phyloP scores from a whole-genome alignment of 768 basidiomycete species.

The Suillus occidentalis region DNA sequence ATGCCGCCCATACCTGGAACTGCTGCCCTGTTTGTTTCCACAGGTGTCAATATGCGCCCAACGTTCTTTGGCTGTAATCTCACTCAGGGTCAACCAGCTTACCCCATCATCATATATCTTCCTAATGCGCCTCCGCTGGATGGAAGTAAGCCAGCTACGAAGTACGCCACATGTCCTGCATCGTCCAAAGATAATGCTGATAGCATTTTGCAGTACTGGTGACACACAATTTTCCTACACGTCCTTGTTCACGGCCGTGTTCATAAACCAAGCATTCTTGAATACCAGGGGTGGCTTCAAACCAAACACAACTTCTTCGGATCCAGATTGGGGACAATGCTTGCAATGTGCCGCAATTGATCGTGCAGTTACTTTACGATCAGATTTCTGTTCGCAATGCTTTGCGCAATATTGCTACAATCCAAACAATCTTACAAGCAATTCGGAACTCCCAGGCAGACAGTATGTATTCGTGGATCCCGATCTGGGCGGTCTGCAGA shows the following conservation, averaged over 20 bases:
- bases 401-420: conserved; percentile 59
- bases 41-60: conserved; percentile 64
- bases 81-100: conserved; percentile 46
- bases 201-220: conserved; percentile 39
- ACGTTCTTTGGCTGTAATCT: conserved; percentile 83
- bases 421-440: conserved; percentile 60
- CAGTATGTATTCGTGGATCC: conserved; percentile 52
- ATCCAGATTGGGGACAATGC: conserved; percentile 53
- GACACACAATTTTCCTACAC: conserved; percentile 66
- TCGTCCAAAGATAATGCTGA: conserved; percentile 8
- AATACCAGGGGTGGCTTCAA: conserved; percentile 61
- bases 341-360: conserved; percentile 66
- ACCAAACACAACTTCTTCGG: conserved; percentile 57
- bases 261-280: conserved; percentile 60
- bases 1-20: conserved; percentile 65
- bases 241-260: conserved; percentile 48
- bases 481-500: conserved; percentile 48
- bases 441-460: conserved; percentile 38
- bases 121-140: conserved; percentile 74
- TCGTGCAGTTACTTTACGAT: conserved; percentile 42
- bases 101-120: conserved; percentile 70
- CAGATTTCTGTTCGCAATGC: conserved; percentile 56
- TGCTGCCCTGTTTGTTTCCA: conserved; percentile 50
- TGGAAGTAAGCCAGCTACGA: conserved; percentile 61
- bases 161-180: conserved; percentile 42